These are phyloP conservation scores for Tuber brumale DNA, from an alignment of 495 filamentous ascomycete species.

Conservation along the genomic window DNA sequence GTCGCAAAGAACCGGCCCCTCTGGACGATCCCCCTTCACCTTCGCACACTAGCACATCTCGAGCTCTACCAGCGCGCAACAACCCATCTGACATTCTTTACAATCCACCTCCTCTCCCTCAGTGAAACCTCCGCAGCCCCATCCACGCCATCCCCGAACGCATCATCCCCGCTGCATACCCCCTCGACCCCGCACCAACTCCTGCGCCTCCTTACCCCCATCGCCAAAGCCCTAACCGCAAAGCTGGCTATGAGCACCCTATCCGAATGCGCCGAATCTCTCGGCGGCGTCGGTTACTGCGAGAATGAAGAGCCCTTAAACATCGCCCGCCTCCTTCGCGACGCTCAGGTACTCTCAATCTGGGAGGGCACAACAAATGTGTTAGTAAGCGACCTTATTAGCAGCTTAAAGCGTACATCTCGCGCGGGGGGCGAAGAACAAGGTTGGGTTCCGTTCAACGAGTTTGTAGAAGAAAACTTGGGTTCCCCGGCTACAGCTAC, in stretches of 20 bases:
- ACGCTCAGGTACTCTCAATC: conserved; percentile 59
- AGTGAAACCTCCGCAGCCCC: conserved; percentile 44
- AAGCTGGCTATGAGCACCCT: conserved; percentile 50
- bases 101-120: conserved; percentile 53
- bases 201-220: conserved; percentile 58
- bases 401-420: conserved; percentile 49
- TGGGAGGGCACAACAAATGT: conserved; percentile 76
- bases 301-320: conserved; percentile 61
- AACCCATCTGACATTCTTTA: conserved; percentile 58
- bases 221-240: conserved; percentile 60
- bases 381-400: conserved; percentile 55
- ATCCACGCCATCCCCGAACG: conserved; percentile 18
- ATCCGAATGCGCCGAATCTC: conserved; percentile 60
- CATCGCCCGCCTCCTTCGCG: conserved; percentile 58
- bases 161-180: conserved; percentile 32
- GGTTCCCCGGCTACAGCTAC: conserved; percentile 25
- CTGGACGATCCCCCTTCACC: conserved; percentile 53
- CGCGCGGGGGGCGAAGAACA: conserved; percentile 34
- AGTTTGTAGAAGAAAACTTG: conserved; percentile 39
- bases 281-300: conserved; percentile 72
- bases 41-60: conserved; percentile 55
- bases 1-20: conserved; percentile 50
- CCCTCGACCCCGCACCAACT: conserved; percentile 43
- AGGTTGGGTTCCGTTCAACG: conserved; percentile 34
- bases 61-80: conserved; percentile 49